Percentiles rank a stretch among this genome's conserved stretches.
phyloP scores from a whole-genome alignment of 2,329 filamentous ascomycete genomes.

The Penicillium psychrosexuale region DNA sequence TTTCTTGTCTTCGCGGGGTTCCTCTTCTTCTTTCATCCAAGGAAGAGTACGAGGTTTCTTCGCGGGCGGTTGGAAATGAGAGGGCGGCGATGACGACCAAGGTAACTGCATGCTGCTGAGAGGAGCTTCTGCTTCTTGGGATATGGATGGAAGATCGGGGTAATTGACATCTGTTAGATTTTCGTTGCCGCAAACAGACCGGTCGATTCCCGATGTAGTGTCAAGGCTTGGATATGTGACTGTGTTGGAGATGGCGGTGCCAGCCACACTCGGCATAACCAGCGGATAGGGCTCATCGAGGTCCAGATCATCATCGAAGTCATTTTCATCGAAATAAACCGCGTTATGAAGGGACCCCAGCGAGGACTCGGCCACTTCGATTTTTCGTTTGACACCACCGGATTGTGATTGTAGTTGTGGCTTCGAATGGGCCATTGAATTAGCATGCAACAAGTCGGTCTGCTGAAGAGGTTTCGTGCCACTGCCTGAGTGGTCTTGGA shows the following conservation, averaged over 20 bases:
- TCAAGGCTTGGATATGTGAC: slow-evolving; percentile 22
- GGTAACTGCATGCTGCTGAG: slow-evolving; percentile 59
- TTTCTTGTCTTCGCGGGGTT: slow-evolving; percentile 26
- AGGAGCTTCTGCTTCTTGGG: slow-evolving; percentile 32
- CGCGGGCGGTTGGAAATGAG: slow-evolving; percentile 38
- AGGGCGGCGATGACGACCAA: slow-evolving; percentile 64
- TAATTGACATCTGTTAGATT: slow-evolving; percentile 32
- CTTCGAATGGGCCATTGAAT: slow-evolving; percentile 23
- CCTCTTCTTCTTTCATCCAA: slow-evolving; percentile 45
- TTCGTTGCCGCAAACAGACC: slow-evolving; percentile 13
- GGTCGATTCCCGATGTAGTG: background rate
- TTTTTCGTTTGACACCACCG: slow-evolving; percentile 39
- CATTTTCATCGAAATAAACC: slow-evolving; percentile 70
- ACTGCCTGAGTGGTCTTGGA: slow-evolving; percentile 37
- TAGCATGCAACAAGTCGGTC: slow-evolving; percentile 28
- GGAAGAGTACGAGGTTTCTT: slow-evolving; percentile 65
- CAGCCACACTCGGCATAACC: slow-evolving; percentile 15
- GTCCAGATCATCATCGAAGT: slow-evolving; percentile 81
- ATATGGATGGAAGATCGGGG: slow-evolving; percentile 33
- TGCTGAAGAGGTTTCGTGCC: slow-evolving; percentile 35
- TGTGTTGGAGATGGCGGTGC: slow-evolving; percentile 4
- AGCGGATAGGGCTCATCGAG: slow-evolving; percentile 53
- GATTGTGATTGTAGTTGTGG: slow-evolving; percentile 26
- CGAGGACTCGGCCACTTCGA: slow-evolving; percentile 35
- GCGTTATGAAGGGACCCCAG: slow-evolving; percentile 46